Evolutionary conservation across 306 rosid genomes (phyloP).

Genomic region (Sindora glabra): DNA sequence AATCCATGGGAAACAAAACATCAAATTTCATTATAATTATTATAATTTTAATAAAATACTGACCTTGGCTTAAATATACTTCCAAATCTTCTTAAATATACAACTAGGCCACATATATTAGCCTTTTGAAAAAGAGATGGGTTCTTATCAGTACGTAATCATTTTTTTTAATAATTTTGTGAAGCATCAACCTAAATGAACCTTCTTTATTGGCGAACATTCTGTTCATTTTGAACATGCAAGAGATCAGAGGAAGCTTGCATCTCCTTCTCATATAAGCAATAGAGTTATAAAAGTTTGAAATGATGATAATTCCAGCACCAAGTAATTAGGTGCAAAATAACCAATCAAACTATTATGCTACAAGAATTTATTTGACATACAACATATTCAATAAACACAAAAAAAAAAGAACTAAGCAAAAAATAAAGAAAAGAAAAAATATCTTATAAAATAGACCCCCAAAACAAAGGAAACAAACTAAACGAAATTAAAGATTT

Average conservation of each 20-base stretch:
- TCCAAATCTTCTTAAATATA: neutral
- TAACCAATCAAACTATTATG: neutral
- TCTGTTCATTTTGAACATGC: neutral
- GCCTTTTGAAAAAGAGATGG: neutral
- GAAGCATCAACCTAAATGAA: neutral
- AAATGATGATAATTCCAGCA: no score
- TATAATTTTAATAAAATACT: neutral
- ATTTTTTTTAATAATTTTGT: neutral
- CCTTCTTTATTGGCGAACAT: neutral
- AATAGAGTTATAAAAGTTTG: neutral
- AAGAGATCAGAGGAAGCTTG: neutral
- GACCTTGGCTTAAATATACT: neutral
- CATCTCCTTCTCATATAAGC: neutral
- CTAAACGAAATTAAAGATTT: no score
- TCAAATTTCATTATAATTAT: neutral
- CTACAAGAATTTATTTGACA: neutral
- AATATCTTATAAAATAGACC: no score
- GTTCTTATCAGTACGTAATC: neutral
- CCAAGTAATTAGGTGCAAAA: neutral
- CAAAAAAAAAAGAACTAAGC: neutral
- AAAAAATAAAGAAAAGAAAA: no score
- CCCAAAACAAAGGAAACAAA: neutral
- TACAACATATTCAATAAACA: neutral
- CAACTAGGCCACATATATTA: conserved; percentile 6
- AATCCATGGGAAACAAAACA: neutral